Percentiles rank a stretch among this genome's conserved stretches.
These are phyloP conservation scores for Populus nigra DNA, from an alignment of 345 rosid genomes.

Conservation along the genomic window DNA sequence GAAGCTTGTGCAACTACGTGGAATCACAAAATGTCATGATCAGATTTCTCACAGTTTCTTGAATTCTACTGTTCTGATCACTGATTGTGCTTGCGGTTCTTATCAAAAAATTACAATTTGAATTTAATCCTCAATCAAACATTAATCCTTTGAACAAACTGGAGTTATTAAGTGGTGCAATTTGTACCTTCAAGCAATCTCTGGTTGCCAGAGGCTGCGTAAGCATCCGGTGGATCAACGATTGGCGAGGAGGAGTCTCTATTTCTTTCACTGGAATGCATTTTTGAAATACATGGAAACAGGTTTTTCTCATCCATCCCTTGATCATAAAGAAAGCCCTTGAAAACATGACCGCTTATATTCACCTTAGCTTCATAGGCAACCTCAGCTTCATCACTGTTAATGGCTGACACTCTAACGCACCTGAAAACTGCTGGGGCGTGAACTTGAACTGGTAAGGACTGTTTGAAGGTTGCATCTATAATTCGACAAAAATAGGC, in stretches of 20 bases:
- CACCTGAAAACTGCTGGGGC: slow-evolving; percentile 47
- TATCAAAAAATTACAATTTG: not conserved
- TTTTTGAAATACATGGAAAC: slow-evolving; percentile 34
- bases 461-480: slow-evolving; percentile 44
- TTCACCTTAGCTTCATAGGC: slow-evolving; percentile 47
- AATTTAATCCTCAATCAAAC: not conserved
- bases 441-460: slow-evolving; percentile 38
- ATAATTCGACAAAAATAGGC: not conserved
- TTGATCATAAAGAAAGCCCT: slow-evolving; percentile 57
- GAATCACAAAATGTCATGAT: not conserved
- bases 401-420: slow-evolving; percentile 39
- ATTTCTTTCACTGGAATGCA: slow-evolving; percentile 18
- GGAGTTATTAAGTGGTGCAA: not conserved
- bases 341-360: slow-evolving; percentile 53
- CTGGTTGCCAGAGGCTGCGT: slow-evolving; percentile 31
- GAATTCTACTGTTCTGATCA: not conserved
- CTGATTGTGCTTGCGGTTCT: not conserved
- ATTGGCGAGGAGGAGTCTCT: slow-evolving; percentile 37
- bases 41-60: not conserved
- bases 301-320: slow-evolving; percentile 56
- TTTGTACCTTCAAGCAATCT: slow-evolving; percentile 35
- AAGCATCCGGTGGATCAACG: slow-evolving; percentile 22
- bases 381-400: slow-evolving; percentile 37
- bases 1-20: not conserved
- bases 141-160: not conserved